phyloP scores from a whole-genome alignment of 2,329 filamentous ascomycete genomes.

The Aschersonia sp. region DNA sequence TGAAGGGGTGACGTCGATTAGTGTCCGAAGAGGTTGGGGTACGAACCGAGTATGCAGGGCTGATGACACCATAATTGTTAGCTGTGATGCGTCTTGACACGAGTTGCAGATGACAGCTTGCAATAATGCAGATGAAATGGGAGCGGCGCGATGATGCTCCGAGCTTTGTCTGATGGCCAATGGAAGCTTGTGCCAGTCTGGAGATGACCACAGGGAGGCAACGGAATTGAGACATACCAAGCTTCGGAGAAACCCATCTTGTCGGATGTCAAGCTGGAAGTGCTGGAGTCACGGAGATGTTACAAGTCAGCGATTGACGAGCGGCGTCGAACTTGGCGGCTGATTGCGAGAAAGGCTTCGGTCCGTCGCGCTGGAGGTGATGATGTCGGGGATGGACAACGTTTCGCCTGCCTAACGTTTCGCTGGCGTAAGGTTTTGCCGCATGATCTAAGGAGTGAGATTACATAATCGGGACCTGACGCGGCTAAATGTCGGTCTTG shows the following conservation, averaged over 20 bases:
- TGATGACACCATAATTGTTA: conserved; percentile 32
- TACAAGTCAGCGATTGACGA: background rate
- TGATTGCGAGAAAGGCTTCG: conserved; percentile 1
- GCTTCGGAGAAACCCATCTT: conserved; percentile 61
- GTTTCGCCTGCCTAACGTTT: conserved; percentile 21
- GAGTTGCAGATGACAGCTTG: background rate
- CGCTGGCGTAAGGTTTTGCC: conserved; percentile 28
- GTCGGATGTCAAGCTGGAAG: conserved; percentile 19
- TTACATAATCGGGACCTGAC: background rate
- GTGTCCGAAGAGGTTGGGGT: conserved; percentile 12
- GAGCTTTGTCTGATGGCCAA: conserved; percentile 15
- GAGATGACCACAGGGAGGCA: conserved; percentile 14
- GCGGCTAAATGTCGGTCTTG: background rate
- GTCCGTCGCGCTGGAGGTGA: conserved; percentile 8
- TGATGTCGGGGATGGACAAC: conserved; percentile 19
- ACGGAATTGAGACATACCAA: conserved; percentile 50
- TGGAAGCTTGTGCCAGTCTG: conserved; percentile 9
- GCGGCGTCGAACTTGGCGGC: background rate
- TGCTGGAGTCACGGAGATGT: conserved; percentile 5
- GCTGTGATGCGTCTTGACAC: conserved; percentile 13
- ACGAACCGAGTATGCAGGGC: conserved; percentile 99
- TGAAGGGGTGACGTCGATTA: conserved; percentile 15
- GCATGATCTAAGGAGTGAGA: conserved; percentile 5
- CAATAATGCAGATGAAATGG: background rate
- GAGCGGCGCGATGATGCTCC: conserved; percentile 9